Percentiles rank a stretch among this genome's conserved stretches.
These are phyloP conservation scores for Vigna mungo DNA, from an alignment of 306 rosid species.

Conservation along the genomic window DNA sequence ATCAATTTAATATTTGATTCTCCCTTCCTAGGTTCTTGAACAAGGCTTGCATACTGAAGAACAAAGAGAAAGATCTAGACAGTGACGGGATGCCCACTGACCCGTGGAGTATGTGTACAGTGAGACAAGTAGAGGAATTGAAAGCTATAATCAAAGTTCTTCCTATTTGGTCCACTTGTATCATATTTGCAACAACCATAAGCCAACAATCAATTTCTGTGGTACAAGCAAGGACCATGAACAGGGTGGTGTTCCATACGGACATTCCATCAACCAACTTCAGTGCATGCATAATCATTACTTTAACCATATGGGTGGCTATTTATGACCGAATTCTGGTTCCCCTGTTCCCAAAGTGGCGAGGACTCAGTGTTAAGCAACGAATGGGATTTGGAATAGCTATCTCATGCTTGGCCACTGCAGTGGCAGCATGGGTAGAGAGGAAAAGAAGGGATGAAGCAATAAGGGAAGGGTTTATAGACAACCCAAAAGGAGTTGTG, in stretches of 20 bases:
- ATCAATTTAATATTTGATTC: constrained; percentile 35
- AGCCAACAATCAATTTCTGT: constrained; percentile 56
- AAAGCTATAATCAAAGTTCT: constrained; percentile 72
- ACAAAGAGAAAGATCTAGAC: constrained; percentile 55
- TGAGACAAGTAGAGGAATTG: constrained; percentile 81
- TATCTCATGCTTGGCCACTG: constrained; percentile 53
- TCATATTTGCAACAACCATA: constrained; percentile 46
- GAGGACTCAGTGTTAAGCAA: constrained; percentile 52
- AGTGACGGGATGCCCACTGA: constrained; percentile 57
- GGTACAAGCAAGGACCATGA: constrained; percentile 71
- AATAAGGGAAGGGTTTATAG: constrained; percentile 52
- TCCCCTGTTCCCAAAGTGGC: constrained; percentile 51
- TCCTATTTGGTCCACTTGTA: constrained; percentile 81
- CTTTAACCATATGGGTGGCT: constrained; percentile 66
- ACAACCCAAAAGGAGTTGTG: constrained; percentile 45
- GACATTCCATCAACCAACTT: constrained; percentile 65
- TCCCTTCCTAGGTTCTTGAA: constrained; percentile 63
- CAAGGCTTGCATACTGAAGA: constrained; percentile 77
- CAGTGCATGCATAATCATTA: constrained; percentile 54
- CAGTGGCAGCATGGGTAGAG: constrained; percentile 64
- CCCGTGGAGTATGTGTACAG: constrained; percentile 72
- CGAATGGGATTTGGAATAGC: constrained; percentile 68
- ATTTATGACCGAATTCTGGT: constrained; percentile 61
- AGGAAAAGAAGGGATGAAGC: constrained; percentile 58
- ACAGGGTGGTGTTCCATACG: constrained; percentile 48